phyloP scores from a whole-genome alignment of 2,329 filamentous ascomycete species.

The Aureobasidium sp. region DNA sequence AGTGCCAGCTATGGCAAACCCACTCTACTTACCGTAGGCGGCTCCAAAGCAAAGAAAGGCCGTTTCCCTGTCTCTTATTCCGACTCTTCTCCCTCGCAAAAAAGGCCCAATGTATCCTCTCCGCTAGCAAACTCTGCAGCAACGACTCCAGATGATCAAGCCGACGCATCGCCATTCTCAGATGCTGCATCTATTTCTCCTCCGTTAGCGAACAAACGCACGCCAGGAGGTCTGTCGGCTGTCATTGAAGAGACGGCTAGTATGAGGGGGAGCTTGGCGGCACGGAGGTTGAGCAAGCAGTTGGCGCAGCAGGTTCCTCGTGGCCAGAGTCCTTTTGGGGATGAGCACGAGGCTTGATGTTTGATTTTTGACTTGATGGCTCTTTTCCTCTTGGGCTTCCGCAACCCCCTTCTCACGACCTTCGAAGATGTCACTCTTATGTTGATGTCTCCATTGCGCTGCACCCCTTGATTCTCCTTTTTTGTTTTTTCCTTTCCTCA shows the following conservation, averaged over 20 bases:
- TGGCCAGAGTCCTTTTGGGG: conserved; percentile 4
- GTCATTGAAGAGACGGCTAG: conserved; percentile 35
- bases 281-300: not conserved
- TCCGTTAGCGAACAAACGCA: not conserved
- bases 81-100: conserved; percentile 21
- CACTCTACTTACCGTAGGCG: conserved; percentile 37
- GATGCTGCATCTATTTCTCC: conserved; percentile 13
- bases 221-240: conserved; percentile 27
- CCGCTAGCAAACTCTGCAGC: conserved; percentile 2
- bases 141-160: not conserved
- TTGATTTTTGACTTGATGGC: too few relatives aligned
- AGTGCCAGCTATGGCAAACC: conserved; percentile 35
- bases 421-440: too few relatives aligned
- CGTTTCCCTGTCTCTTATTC: conserved; percentile 21
- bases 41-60: conserved; percentile 28
- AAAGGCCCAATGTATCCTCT: conserved; percentile 21
- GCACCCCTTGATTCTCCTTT: not conserved
- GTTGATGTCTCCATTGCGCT: too few relatives aligned
- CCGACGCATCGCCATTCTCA: conserved; percentile 15
- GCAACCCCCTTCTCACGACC: too few relatives aligned
- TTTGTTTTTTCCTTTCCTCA: not conserved
- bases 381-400: not conserved
- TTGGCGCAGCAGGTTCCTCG: not conserved
- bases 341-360: conserved; percentile 1
- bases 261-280: not conserved